These are phyloP conservation scores for Carex scoparia DNA, from an alignment of 176 grass and related monocot species.

Conservation along the genomic window DNA sequence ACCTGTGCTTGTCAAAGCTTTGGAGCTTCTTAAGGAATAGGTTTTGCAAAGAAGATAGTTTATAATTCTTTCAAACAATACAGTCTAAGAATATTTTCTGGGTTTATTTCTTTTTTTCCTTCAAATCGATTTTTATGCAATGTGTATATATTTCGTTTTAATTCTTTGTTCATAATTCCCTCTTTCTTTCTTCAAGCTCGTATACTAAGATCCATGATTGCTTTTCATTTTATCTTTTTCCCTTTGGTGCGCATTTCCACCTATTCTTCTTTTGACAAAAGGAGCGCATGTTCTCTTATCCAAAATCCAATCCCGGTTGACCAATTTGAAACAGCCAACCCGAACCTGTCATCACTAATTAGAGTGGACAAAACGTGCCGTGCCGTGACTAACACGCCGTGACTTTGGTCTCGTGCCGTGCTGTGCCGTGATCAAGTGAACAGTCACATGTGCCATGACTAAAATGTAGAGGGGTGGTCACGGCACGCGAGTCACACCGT, in stretches of 20 bases:
- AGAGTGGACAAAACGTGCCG: no score
- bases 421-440: no score
- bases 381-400: no score
- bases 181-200: background rate
- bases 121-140: background rate
- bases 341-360: background rate
- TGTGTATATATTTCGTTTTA: background rate
- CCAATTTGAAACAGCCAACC: background rate
- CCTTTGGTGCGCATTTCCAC: background rate
- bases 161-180: background rate
- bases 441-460: no score
- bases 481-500: no score
- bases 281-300: background rate
- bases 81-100: background rate
- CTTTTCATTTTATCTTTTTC: background rate
- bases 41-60: background rate
- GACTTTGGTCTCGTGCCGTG: no score
- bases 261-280: no score
- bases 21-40: constrained; percentile 9
- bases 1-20: constrained; percentile 31
- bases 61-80: background rate
- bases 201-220: background rate
- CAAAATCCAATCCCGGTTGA: background rate
- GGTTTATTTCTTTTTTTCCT: background rate
- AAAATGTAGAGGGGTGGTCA: no score